Percentiles rank a stretch among this genome's conserved stretches.
Evolutionary conservation across 2,329 filamentous ascomycete species (phyloP).

Genomic region (Phaeosphaeriaceae sp.): DNA sequence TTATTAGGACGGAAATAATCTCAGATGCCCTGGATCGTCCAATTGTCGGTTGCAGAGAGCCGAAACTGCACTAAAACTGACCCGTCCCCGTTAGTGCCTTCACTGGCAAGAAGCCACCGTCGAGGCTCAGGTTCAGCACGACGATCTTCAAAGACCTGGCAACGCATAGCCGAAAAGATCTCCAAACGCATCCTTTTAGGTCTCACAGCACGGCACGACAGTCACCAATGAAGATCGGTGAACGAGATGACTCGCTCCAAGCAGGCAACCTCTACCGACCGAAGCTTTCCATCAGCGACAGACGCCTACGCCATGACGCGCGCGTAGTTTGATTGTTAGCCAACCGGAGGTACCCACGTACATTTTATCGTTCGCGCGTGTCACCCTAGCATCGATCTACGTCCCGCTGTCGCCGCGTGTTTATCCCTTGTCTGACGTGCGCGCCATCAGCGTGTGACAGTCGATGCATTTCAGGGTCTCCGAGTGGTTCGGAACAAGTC

Average conservation of each 20-base stretch:
- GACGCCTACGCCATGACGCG: background rate
- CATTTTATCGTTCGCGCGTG: background rate
- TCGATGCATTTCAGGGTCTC: background rate
- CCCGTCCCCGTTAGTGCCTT: background rate
- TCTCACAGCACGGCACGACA: background rate
- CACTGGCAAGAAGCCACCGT: background rate
- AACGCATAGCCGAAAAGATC: constrained; percentile 3
- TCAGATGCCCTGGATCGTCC: background rate
- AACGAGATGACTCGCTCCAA: background rate
- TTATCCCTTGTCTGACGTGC: constrained; percentile 3
- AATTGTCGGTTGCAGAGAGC: background rate
- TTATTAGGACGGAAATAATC: background rate
- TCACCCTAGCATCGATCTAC: background rate
- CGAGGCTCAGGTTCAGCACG: background rate
- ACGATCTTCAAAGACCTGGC: background rate
- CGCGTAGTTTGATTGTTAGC: background rate
- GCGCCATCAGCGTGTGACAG: constrained; percentile 1
- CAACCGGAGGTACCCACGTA: constrained; percentile 5
- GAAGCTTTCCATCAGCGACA: background rate
- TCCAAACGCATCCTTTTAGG: background rate
- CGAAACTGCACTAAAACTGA: background rate
- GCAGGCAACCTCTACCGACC: background rate
- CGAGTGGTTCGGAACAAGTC: background rate
- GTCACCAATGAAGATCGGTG: background rate
- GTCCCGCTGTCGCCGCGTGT: background rate